phyloP scores from a whole-genome alignment of 2,329 filamentous ascomycete genomes.

The Pyricularia grisea region DNA sequence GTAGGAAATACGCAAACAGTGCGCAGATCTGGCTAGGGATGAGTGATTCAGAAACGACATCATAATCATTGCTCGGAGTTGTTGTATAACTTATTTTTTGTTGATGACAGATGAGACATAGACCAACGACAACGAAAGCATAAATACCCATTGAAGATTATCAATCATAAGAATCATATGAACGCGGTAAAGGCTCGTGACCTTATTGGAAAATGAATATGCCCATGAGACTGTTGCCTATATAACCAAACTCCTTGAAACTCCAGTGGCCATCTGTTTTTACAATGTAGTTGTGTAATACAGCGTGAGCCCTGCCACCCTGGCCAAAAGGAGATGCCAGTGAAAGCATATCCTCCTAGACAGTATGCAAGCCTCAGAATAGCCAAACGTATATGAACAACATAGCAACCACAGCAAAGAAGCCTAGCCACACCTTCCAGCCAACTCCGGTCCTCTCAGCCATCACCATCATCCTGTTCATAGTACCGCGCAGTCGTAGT shows the following conservation, averaged over 20 bases:
- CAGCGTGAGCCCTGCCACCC: background rate
- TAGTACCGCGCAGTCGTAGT: constrained; percentile 74
- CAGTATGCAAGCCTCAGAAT: constrained; percentile 39
- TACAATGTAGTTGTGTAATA: background rate
- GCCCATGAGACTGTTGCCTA: background rate
- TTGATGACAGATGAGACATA: background rate
- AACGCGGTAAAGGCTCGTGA: background rate
- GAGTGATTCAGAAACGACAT: background rate
- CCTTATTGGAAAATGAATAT: background rate
- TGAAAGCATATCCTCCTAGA: background rate
- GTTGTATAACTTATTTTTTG: background rate
- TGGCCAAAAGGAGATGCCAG: background rate
- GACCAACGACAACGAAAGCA: background rate
- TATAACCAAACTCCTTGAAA: background rate
- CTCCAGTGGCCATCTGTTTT: background rate
- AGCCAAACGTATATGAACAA: constrained; percentile 93
- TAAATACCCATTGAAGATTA: background rate
- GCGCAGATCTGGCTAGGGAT: background rate
- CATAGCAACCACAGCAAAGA: constrained; percentile 74
- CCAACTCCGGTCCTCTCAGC: constrained; percentile 88
- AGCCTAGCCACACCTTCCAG: constrained; percentile 88
- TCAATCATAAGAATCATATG: background rate
- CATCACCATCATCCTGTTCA: constrained; percentile 97
- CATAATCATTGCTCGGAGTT: background rate
- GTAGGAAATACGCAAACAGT: background rate